Conservation (phyloP, 1,284 basidiomycete species). For the Wallemia mellicola region DNA sequence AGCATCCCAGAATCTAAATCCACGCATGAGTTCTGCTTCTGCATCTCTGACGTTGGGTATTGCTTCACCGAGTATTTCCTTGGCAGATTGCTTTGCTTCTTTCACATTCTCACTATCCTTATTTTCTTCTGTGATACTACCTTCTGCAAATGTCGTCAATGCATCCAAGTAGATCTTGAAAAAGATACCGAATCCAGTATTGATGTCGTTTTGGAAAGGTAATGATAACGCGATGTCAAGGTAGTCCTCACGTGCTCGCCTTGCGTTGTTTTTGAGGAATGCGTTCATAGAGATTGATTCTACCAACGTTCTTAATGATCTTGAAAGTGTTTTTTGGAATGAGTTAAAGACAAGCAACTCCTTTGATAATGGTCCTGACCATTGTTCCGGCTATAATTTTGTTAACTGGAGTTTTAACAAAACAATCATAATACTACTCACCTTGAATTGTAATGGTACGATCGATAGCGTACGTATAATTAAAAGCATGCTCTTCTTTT, state of each 20-base stretch:
- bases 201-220: constrained; percentile 82
- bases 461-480: constrained; percentile 90
- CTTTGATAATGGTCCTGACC: constrained; percentile 79
- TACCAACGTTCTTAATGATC: constrained; percentile 60
- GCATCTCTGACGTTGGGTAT: constrained; percentile 70
- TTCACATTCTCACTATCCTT: constrained; percentile 41
- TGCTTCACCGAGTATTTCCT: constrained; percentile 73
- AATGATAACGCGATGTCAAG: constrained; percentile 59
- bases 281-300: constrained; percentile 79
- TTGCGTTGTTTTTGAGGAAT: constrained; percentile 61
- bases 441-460: constrained; percentile 72
- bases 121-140: constrained; percentile 22
- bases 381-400: constrained; percentile 32
- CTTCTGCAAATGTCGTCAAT: constrained; percentile 48
- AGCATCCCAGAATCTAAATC: constrained; percentile 94
- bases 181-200: constrained; percentile 89
- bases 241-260: constrained; percentile 58
- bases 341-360: constrained; percentile 96
- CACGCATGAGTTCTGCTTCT: constrained; percentile 61
- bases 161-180: constrained; percentile 78
- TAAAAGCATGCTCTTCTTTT: constrained; percentile 66
- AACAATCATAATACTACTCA: constrained; percentile 19
- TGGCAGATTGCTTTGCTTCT: constrained; percentile 55
- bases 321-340: constrained; percentile 64
- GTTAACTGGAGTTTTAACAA: neutral